Evolutionary conservation across 352 stramenopile genomes (phyloP).

Genomic region (Phytopythium litorale): DNA sequence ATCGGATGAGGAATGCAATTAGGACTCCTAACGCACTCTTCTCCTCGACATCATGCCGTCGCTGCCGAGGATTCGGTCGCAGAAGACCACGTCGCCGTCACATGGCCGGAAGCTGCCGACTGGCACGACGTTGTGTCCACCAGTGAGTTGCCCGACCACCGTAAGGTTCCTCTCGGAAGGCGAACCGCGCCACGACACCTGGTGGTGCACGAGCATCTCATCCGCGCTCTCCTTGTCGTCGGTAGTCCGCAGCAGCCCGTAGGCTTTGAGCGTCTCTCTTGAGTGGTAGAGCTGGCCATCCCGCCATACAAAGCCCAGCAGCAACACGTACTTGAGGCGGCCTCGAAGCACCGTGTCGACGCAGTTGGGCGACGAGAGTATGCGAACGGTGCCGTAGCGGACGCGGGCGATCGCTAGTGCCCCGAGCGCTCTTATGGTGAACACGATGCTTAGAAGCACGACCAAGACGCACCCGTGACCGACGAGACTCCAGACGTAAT

Average conservation of each 20-base stretch:
- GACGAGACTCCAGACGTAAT: conserved; percentile 19
- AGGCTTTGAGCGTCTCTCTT: conserved; percentile 17
- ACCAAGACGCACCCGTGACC: conserved; percentile 20
- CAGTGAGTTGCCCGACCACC: neutral
- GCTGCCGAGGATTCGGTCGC: neutral
- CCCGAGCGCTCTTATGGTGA: conserved; percentile 11
- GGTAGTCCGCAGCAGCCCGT: conserved; percentile 16
- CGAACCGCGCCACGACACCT: neutral
- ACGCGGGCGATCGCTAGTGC: conserved; percentile 13
- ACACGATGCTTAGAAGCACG: conserved; percentile 14
- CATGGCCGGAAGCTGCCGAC: no score
- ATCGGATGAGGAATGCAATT: no score
- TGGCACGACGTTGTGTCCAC: neutral
- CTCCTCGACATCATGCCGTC: neutral
- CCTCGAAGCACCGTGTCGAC: conserved; percentile 7
- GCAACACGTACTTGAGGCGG: conserved; percentile 19
- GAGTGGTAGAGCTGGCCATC: conserved; percentile 18
- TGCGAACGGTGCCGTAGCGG: conserved; percentile 7
- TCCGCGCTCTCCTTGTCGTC: conserved; percentile 14
- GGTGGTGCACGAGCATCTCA: neutral
- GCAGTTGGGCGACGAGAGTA: conserved; percentile 9
- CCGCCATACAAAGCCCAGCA: conserved; percentile 21
- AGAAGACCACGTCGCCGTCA: neutral
- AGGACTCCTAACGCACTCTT: neutral
- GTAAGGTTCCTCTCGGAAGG: neutral